Conservation (phyloP, 441 rosid species). For the Pelargonium myrrhifolium region DNA sequence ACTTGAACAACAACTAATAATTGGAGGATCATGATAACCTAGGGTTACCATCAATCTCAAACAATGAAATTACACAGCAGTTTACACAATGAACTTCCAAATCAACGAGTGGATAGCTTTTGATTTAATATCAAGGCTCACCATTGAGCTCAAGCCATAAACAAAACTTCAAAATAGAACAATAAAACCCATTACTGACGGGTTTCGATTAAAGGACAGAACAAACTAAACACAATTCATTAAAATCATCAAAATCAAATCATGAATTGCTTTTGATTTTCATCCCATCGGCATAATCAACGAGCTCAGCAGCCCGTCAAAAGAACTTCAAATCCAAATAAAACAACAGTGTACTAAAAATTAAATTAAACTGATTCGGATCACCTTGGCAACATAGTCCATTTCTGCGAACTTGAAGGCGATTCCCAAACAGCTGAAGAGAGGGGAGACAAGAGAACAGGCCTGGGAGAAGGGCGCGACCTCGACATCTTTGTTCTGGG, state of each 20-base stretch:
- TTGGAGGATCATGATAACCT: not conserved
- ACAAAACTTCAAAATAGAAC: not conserved
- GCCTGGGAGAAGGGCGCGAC: slow-evolving; percentile 69
- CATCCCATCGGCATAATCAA: too few species aligned
- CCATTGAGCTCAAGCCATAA: too few species aligned
- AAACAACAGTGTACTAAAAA: too few species aligned
- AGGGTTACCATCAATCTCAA: not conserved
- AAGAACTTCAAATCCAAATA: too few species aligned
- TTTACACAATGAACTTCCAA: not conserved
- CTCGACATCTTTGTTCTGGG: slow-evolving; percentile 39
- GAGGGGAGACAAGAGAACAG: slow-evolving; percentile 81
- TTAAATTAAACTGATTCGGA: not conserved
- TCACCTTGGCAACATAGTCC: slow-evolving; percentile 89
- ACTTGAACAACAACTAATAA: not conserved
- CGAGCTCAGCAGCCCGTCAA: too few species aligned
- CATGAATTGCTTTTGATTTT: not conserved
- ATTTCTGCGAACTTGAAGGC: slow-evolving; percentile 92
- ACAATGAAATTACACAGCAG: not conserved
- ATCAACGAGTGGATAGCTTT: not conserved
- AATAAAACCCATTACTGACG: not conserved
- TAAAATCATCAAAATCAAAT: not conserved
- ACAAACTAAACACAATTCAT: not conserved
- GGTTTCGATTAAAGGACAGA: not conserved
- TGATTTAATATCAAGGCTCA: too few species aligned
- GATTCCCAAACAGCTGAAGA: slow-evolving; percentile 78